phyloP scores from a whole-genome alignment of 2,329 filamentous ascomycete genomes.

The Periconia digitata region DNA sequence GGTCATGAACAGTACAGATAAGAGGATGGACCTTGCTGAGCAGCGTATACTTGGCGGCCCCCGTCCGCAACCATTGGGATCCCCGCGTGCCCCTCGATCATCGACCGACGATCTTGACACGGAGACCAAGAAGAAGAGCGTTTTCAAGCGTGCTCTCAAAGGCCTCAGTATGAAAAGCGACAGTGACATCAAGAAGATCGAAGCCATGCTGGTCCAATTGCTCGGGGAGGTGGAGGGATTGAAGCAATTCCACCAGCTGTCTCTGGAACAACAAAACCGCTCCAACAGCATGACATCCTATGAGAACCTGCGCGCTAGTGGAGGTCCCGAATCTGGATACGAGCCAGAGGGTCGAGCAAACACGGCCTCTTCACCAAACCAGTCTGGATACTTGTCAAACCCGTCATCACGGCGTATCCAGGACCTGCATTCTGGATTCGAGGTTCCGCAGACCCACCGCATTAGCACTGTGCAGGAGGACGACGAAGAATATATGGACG shows the following conservation, averaged over 20 bases:
- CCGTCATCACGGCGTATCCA: slow-evolving; percentile 53
- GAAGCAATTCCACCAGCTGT: slow-evolving; percentile 44
- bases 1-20: slow-evolving; percentile 83
- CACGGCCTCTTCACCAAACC: slow-evolving; percentile 72
- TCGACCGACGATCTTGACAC: slow-evolving; percentile 57
- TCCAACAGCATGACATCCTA: slow-evolving; percentile 64
- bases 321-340: slow-evolving; percentile 65
- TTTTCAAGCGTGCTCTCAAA: slow-evolving; percentile 93
- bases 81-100: slow-evolving; percentile 59
- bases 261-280: slow-evolving; percentile 32
- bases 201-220: slow-evolving; percentile 73
- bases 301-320: slow-evolving; percentile 70
- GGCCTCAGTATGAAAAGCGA: slow-evolving; percentile 85
- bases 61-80: slow-evolving; percentile 73
- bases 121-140: slow-evolving; percentile 80
- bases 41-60: slow-evolving; percentile 84
- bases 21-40: slow-evolving; percentile 82
- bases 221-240: slow-evolving; percentile 83
- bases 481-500: slow-evolving; percentile 68
- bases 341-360: slow-evolving; percentile 81
- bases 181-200: slow-evolving; percentile 82
- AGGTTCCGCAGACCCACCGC: slow-evolving; percentile 66
- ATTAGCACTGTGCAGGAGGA: slow-evolving; percentile 86
- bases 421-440: slow-evolving; percentile 53
- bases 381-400: slow-evolving; percentile 74